Base-by-base conservation (phyloP, 2,329 filamentous ascomycete species). In the Calonectria pseudoturangicola region DNA sequence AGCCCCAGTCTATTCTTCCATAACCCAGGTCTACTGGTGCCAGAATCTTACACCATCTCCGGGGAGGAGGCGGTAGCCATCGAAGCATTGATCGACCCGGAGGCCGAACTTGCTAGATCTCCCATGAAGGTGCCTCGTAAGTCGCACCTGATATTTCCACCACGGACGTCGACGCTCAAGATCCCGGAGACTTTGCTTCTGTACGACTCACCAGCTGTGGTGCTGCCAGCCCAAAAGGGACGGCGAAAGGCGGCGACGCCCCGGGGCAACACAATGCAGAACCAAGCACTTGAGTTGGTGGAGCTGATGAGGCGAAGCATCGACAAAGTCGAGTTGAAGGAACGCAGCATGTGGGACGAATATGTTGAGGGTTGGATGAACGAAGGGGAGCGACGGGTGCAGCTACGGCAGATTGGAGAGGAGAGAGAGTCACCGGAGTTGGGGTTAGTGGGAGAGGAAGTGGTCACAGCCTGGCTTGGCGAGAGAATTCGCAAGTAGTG, bases 1-100 rank as follows among this genome's bases (percentile, higher is more conserved):
- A 92, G 89, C 71, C 86, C 91, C 0, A 85, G 85, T 65, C 84
- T 92, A 1, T 89, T 92, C 77, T 92, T 93, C 76, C 89, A 89
- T 64, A 88, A 86, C 0, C 81, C 90, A 0, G 88, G 88, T 0
- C 71, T 90, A 6, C 75, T 83, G 0, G 82, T 88, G 0, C 89
- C 89, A 0, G 81, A 82, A 1, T 84, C 84, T 2, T 90, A 91
- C 74, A 75, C 81, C 70, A 77, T 81, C 51, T 83, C 84, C 2
- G 79, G 78, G 5, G 77, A 82, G 13, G 76, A 83, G 47, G 73
- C 79, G 1, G 67, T 68, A 25, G 77, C 78, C 39, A 70, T 81
- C 33, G 75, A 80, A 51, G 66, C 79, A 56, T 47, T 82, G 72
- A 72, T 75, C 21, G 77, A 79, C 16, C 76, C 77, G 33, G 60